phyloP scores from a whole-genome alignment of 2,329 filamentous ascomycete species.

The Colletotrichum acutatum region DNA sequence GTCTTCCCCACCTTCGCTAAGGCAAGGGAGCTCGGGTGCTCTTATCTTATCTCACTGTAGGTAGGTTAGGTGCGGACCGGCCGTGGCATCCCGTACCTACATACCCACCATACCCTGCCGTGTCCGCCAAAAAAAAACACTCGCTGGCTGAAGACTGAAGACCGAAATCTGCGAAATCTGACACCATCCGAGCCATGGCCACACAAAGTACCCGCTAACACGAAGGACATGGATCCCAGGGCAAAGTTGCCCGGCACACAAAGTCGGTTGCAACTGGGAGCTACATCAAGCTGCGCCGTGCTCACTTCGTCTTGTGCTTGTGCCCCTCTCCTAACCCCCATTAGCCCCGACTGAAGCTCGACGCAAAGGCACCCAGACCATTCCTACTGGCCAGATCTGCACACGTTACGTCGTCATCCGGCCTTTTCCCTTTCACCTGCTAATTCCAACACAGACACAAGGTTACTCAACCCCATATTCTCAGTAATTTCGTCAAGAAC shows the following conservation, averaged over 20 bases:
- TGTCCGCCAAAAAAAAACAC: not conserved
- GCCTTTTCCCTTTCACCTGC: slow-evolving; percentile 33
- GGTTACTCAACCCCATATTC: slow-evolving; percentile 30
- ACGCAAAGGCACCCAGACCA: slow-evolving; percentile 35
- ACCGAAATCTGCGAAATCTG: slow-evolving; percentile 9
- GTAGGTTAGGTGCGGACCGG: not conserved
- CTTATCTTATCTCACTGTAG: slow-evolving; percentile 3
- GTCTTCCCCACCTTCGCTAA: not conserved
- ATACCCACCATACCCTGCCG: not conserved
- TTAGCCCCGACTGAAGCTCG: slow-evolving; percentile 34
- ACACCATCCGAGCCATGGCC: slow-evolving; percentile 25
- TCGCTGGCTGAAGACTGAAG: not conserved
- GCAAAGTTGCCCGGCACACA: slow-evolving; percentile 30
- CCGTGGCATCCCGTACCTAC: not conserved
- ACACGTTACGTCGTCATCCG: slow-evolving; percentile 38
- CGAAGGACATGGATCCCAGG: slow-evolving; percentile 33
- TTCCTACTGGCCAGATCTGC: slow-evolving; percentile 36
- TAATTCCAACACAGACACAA: slow-evolving; percentile 35
- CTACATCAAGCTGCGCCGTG: not conserved
- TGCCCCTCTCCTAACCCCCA: slow-evolving; percentile 38
- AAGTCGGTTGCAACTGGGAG: slow-evolving; percentile 14
- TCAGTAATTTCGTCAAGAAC: slow-evolving; percentile 19
- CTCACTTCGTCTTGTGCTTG: slow-evolving; percentile 16
- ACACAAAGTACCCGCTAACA: slow-evolving; percentile 27
- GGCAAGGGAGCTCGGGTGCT: not conserved